Evolutionary conservation across 805 yeast species (phyloP), one percentile per base, ranked within the genome.

Genomic region (Metschnikowia dekortorum): DNA sequence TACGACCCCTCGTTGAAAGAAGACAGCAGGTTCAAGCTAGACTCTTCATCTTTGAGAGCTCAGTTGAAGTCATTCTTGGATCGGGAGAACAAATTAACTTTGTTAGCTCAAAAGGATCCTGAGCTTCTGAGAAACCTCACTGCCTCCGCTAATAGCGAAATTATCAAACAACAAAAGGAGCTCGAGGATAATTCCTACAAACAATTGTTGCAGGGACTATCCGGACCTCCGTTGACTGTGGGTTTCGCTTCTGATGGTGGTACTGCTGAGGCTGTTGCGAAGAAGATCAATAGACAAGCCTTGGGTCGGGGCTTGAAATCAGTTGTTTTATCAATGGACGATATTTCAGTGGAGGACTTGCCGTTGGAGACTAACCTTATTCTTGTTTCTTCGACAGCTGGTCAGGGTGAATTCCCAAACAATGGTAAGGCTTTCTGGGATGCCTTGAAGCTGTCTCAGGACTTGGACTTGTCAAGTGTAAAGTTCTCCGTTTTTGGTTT

Each of bases 231-330:
- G 46, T 67, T 90, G 54, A 84, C 92, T 10, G 79, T 89, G 53
- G 84, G 89, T 22, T 89, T 80, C 69, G 96, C 96, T 6, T 88
- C 96, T 18, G 97, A 89, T 63, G 96, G 96, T 64, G 96, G 96
- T 46, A 86, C 82, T 59, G 96, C 96, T 39, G 87, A 87, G 61
- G 78, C 76, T 42, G 74, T 89, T n/a, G 95, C 95, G 35, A 85
- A 84, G 66, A 82, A 88, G 62, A 73, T 89, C 52, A 84, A 83
- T 50, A 77, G 85, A 57, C 85, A 96, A 58, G 96, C 94, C 13
- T 73, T 84, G 56, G 86, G 84, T 31, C 80, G 95, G 59, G 96
- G 92, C 32, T 76, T 87, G 59, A 86, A 85, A 67, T 76, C 87
- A 3, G 72, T 77, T 38, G 84, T 80, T 4, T 61, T 80, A 56